Conservation (phyloP, 2,329 filamentous ascomycete species). For the Aspergillus oerlinghausenensis region DNA sequence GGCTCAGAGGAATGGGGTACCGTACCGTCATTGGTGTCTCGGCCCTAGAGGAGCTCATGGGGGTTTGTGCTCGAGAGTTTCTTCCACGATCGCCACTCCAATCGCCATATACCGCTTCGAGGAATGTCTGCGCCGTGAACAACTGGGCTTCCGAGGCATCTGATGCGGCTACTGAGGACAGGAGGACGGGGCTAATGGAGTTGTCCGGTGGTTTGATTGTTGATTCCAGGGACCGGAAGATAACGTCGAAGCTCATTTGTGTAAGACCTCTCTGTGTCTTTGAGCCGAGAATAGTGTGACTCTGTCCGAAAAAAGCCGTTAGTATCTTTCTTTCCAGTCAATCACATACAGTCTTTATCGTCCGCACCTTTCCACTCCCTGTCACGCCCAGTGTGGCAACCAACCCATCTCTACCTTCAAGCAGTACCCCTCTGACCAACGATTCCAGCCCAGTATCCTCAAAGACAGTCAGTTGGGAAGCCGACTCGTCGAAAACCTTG, state of each 20-base stretch:
- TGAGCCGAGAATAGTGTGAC: slow-evolving; percentile 91
- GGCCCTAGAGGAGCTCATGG: slow-evolving; percentile 52
- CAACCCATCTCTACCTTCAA: slow-evolving; percentile 80
- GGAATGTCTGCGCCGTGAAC: slow-evolving; percentile 67
- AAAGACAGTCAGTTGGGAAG: slow-evolving; percentile 82
- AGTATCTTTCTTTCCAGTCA: slow-evolving; percentile 6
- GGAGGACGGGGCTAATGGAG: slow-evolving; percentile 54
- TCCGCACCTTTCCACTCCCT: slow-evolving; percentile 84
- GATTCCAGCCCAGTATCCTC: slow-evolving; percentile 69
- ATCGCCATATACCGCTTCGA: slow-evolving; percentile 75
- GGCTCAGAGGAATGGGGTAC: slow-evolving; percentile 29
- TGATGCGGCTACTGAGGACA: slow-evolving; percentile 69
- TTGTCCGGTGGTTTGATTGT: slow-evolving; percentile 61
- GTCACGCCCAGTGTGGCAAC: slow-evolving; percentile 91
- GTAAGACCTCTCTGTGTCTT: slow-evolving; percentile 81
- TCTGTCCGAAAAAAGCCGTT: slow-evolving; percentile 50
- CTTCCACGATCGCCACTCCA: slow-evolving; percentile 52
- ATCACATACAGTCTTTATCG: not conserved
- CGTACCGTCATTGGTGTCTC: slow-evolving; percentile 43
- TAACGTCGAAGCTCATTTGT: slow-evolving; percentile 82
- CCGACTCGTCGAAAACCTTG: slow-evolving; percentile 81
- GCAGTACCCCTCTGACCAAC: slow-evolving; percentile 75
- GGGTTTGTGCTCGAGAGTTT: slow-evolving; percentile 63
- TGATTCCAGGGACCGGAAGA: slow-evolving; percentile 75
- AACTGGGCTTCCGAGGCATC: slow-evolving; percentile 79